Conservation (phyloP, 441 rosid genomes). For the Adansonia gregorii region DNA sequence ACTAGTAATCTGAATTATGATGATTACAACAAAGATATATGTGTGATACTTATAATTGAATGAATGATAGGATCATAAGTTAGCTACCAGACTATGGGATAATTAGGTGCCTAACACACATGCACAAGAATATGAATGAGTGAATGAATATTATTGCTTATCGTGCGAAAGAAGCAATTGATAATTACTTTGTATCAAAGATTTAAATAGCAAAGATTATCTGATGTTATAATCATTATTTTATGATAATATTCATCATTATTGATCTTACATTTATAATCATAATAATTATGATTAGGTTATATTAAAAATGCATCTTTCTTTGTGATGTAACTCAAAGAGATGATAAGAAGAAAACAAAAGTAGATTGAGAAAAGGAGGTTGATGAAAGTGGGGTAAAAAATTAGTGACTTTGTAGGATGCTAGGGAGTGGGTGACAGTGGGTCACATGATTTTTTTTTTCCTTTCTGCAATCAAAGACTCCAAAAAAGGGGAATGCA, state of each 20-base stretch:
- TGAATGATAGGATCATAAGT: not conserved
- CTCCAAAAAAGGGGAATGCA: not conserved
- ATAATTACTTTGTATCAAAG: not conserved
- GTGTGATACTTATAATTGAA: not conserved
- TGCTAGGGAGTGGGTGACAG: slow-evolving; percentile 27
- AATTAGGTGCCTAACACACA: slow-evolving; percentile 14
- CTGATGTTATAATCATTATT: no score
- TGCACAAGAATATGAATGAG: not conserved
- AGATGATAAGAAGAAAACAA: not conserved
- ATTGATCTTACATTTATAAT: no score
- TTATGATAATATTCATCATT: no score
- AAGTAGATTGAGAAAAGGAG: not conserved
- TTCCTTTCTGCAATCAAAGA: slow-evolving; percentile 16
- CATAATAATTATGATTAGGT: no score
- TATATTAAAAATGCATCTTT: no score
- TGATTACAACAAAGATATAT: not conserved
- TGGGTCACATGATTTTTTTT: slow-evolving; percentile 9
- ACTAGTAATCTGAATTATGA: not conserved
- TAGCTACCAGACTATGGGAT: not conserved
- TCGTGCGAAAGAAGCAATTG: not conserved
- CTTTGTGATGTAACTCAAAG: no score
- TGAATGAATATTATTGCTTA: not conserved
- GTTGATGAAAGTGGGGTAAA: not conserved
- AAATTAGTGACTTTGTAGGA: slow-evolving; percentile 3
- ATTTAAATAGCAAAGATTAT: no score